Percentiles rank a stretch among this genome's conserved stretches.
These are phyloP conservation scores for Colletotrichum salicis DNA, from an alignment of 2,329 filamentous ascomycete species.

Conservation along the genomic window DNA sequence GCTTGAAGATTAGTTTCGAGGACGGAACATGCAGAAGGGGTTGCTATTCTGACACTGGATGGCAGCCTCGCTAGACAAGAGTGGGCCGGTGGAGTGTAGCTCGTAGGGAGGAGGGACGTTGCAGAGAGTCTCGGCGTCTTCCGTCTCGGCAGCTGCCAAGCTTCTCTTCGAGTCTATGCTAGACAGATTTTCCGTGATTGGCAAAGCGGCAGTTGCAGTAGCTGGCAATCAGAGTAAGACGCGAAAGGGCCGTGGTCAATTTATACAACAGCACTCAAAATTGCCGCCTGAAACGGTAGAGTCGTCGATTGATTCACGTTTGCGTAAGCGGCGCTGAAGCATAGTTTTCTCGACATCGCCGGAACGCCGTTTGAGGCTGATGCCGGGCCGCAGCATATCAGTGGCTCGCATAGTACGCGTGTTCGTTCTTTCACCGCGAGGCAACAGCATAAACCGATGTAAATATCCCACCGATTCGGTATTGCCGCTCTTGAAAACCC, in stretches of 20 bases:
- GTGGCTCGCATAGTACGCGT: neutral
- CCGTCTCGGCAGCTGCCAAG: neutral
- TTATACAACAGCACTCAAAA: neutral
- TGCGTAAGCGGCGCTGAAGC: neutral
- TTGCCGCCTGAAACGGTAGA: neutral
- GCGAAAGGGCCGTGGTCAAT: neutral
- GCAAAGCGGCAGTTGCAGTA: neutral
- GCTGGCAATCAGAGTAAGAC: neutral
- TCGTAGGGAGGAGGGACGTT: slow-evolving; percentile 10
- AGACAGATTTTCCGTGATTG: neutral
- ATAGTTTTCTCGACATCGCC: neutral
- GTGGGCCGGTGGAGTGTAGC: slow-evolving; percentile 19
- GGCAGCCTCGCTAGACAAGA: slow-evolving; percentile 10
- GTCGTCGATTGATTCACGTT: neutral
- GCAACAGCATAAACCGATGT: neutral
- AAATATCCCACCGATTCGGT: neutral
- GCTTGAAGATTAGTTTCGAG: neutral
- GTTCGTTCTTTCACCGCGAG: neutral
- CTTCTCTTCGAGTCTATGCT: neutral
- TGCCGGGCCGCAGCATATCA: neutral
- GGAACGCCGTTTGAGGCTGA: slow-evolving; percentile 2
- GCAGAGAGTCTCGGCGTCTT: neutral
- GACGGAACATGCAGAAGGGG: neutral
- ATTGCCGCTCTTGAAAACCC: neutral
- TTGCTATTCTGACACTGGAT: neutral